phyloP scores from a whole-genome alignment of 2,329 filamentous ascomycete genomes.

The Ceratocystis variospora region DNA sequence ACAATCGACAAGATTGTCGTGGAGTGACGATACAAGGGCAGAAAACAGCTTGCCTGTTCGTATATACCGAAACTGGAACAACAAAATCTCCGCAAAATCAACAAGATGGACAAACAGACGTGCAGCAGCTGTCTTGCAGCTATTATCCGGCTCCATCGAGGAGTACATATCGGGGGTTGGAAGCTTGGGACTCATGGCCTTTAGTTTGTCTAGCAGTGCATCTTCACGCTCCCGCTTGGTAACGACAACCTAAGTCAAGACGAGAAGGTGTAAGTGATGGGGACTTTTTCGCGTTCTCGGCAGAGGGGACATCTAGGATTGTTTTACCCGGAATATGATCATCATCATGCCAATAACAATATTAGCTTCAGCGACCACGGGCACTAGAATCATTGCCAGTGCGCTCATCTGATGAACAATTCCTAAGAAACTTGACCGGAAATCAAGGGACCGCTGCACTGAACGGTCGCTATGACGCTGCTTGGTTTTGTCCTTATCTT shows the following conservation, averaged over 20 bases:
- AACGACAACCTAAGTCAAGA: constrained; percentile 7
- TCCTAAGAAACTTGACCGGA: background rate
- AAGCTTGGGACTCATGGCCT: constrained; percentile 5
- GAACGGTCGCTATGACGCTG: constrained; percentile 6
- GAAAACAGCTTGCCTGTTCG: constrained; percentile 14
- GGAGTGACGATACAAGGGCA: constrained; percentile 1
- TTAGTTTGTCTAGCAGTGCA: constrained; percentile 7
- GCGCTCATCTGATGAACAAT: background rate
- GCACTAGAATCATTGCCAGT: background rate
- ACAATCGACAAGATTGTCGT: constrained; percentile 9
- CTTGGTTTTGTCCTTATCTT: constrained; percentile 7
- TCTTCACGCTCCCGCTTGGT: constrained; percentile 16
- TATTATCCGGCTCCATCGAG: constrained; percentile 5
- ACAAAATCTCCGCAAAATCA: constrained; percentile 12
- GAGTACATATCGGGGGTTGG: constrained; percentile 4
- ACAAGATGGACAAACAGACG: constrained; percentile 10
- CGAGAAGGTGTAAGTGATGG: background rate
- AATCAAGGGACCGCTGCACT: background rate
- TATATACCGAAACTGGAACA: constrained; percentile 13
- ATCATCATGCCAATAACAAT: constrained; percentile 16
- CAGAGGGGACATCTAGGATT: background rate
- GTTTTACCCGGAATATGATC: constrained; percentile 11
- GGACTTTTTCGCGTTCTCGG: background rate
- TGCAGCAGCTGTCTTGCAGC: constrained; percentile 14
- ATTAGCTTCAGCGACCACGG: constrained; percentile 10